Evolutionary conservation across 306 rosid genomes (phyloP).

Genomic region (Echinosophora koreensis): DNA sequence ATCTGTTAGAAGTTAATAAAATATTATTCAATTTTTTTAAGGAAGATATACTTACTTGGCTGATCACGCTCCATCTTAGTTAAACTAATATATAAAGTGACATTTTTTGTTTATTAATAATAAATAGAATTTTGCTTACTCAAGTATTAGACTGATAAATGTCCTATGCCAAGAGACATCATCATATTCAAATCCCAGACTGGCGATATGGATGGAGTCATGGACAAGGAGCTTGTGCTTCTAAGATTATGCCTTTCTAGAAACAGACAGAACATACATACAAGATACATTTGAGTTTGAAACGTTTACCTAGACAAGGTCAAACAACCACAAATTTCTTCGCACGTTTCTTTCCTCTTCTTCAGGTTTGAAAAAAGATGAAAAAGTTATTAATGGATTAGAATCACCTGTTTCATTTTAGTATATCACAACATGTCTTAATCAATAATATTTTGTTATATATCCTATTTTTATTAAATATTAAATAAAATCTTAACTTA

Average conservation of each 20-base stretch:
- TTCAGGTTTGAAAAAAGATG: not conserved
- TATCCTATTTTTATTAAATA: too few relatives aligned
- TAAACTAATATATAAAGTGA: too few relatives aligned
- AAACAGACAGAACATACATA: not conserved
- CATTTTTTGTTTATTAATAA: too few relatives aligned
- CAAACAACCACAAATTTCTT: constrained; percentile 35
- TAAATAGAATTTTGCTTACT: not conserved
- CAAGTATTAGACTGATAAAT: not conserved
- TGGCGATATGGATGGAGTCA: not conserved
- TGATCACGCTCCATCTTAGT: too few relatives aligned
- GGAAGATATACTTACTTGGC: too few relatives aligned
- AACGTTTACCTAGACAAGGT: not conserved
- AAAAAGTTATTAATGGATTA: not conserved
- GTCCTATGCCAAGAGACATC: not conserved
- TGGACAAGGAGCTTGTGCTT: not conserved
- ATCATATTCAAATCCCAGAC: not conserved
- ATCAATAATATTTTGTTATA: too few relatives aligned
- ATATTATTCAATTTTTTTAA: too few relatives aligned
- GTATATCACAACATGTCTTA: too few relatives aligned
- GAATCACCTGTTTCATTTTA: not conserved
- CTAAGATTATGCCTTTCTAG: not conserved
- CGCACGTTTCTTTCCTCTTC: not conserved
- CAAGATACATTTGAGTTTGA: not conserved
- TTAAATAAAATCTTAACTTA: too few relatives aligned
- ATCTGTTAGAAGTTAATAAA: too few relatives aligned